A percentile compares a stretch with the other conserved stretches of the same genome.
Evolutionary conservation across 176 grass and related monocot genomes (phyloP).

Genomic region (Saccharum officinarum): DNA sequence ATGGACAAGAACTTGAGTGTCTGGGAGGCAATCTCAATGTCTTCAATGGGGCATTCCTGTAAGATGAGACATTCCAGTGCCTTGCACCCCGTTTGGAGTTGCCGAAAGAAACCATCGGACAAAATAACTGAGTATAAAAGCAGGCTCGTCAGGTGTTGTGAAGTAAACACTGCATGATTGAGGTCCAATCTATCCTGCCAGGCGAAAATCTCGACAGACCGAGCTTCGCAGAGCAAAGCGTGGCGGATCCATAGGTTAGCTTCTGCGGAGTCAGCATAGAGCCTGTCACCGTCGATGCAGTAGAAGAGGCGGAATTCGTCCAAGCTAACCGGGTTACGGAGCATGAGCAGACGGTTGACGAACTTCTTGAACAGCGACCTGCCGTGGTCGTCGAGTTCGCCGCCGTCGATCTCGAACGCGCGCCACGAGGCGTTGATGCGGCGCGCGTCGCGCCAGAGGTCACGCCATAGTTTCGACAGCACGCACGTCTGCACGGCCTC

Average conservation of each 20-base stretch:
- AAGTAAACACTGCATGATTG: background rate
- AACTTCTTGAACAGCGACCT: background rate
- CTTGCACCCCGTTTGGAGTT: background rate
- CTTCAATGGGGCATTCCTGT: background rate
- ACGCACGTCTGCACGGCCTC: conserved; percentile 1
- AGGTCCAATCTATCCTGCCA: rapidly evolving
- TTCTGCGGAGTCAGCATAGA: background rate
- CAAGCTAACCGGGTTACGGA: background rate
- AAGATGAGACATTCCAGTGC: conserved; percentile 23
- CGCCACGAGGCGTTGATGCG: background rate
- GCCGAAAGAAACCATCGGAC: background rate
- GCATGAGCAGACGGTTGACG: conserved; percentile 1
- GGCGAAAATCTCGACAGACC: background rate
- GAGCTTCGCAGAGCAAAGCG: background rate
- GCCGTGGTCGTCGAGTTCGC: background rate
- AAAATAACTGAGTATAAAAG: rapidly evolving
- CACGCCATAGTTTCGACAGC: background rate
- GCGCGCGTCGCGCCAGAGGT: conserved; percentile 18
- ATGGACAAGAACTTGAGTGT: conserved; percentile 23
- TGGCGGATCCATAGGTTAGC: conserved; percentile 26
- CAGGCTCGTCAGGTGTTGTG: background rate
- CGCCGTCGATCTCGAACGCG: background rate
- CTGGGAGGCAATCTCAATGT: background rate
- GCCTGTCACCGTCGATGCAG: background rate
- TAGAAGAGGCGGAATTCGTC: background rate